These are phyloP conservation scores for Punica granatum DNA, from an alignment of 345 rosid species.

Conservation along the genomic window DNA sequence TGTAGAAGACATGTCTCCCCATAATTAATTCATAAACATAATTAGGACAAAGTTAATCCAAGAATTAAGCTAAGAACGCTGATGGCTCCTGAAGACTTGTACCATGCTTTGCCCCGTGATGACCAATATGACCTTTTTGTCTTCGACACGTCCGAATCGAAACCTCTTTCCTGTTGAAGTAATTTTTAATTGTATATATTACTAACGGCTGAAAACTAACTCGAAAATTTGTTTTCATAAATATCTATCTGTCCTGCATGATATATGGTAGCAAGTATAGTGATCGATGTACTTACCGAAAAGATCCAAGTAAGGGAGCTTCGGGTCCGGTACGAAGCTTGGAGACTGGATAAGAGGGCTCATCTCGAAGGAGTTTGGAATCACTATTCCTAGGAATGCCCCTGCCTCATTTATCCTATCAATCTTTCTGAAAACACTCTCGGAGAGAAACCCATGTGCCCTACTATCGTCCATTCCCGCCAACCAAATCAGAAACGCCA, in stretches of 20 bases:
- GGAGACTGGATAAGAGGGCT: slow-evolving; percentile 59
- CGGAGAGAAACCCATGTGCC: slow-evolving; percentile 26
- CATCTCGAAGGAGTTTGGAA: slow-evolving; percentile 73
- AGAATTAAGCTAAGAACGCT: too few relatives aligned
- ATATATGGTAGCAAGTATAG: too few relatives aligned
- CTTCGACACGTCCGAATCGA: slow-evolving; percentile 40
- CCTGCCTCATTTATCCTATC: slow-evolving; percentile 33
- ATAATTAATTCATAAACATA: too few relatives aligned
- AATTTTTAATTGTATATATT: too few relatives aligned
- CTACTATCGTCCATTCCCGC: slow-evolving; percentile 13
- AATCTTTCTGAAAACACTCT: slow-evolving; percentile 17
- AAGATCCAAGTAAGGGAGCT: slow-evolving; percentile 43
- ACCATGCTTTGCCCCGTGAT: slow-evolving; percentile 76
- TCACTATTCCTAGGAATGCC: slow-evolving; percentile 56
- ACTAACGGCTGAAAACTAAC: too few relatives aligned
- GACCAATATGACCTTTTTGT: slow-evolving; percentile 41
- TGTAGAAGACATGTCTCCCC: too few relatives aligned
- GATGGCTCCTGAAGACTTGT: too few relatives aligned
- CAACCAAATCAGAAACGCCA: slow-evolving; percentile 14
- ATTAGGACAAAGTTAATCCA: too few relatives aligned
- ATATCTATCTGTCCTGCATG: too few relatives aligned
- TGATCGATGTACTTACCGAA: slow-evolving; percentile 42
- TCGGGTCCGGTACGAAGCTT: slow-evolving; percentile 30
- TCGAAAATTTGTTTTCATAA: too few relatives aligned
- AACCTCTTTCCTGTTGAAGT: slow-evolving; percentile 47